Evolutionary conservation across 2,329 filamentous ascomycete genomes (phyloP), one percentile per base, ranked within the genome.

Genomic region (Didymella sp.): DNA sequence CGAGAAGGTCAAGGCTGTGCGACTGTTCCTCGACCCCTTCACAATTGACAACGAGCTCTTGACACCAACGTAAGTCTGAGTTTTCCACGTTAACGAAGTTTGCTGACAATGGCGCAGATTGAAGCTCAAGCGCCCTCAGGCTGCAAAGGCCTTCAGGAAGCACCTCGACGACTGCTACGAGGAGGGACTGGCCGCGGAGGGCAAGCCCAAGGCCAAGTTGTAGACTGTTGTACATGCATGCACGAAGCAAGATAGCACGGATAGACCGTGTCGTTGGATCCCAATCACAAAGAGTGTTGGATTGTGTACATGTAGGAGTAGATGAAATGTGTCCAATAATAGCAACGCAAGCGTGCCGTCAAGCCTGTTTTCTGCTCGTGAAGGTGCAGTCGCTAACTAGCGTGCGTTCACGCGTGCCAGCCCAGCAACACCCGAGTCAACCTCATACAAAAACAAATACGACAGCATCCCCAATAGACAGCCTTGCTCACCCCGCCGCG

Each of bases 11-110:
- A 86, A 84, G 74, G 90, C 88, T 66, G 83, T 89, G 54, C 78
- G 89, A 61, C 78, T 99, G 65, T 88, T 89, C 68, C 68, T 97
- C 13, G 95, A 99, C 58, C 95, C 95, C 1, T 98, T 99, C 70
- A 91, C 87, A 1, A 87, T 98, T 63, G 93, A 96, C 47, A 99
- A 99, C 73, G 90, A 96, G 77, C 82, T 97, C 46, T 79, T 93
- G 73, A 95, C 91, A 19, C 91, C 91, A 21, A 96, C 91, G 90
- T 94, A 85, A 87, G 89, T 86, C 1, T 37, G 17, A 12, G 5
- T 2, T 12, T 3, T 13, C 21, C 15, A 6, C 13, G 7, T 37
- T 11, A 7, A 24, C 22, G 27, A 7, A 28, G 12, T 8, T 12
- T 15, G n/a, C 51, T 53, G 37, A 53, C 22, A 4, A 9, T n/a